Base-by-base conservation (phyloP, 2,329 filamentous ascomycete species). In the Ophiostoma perfectum region DNA sequence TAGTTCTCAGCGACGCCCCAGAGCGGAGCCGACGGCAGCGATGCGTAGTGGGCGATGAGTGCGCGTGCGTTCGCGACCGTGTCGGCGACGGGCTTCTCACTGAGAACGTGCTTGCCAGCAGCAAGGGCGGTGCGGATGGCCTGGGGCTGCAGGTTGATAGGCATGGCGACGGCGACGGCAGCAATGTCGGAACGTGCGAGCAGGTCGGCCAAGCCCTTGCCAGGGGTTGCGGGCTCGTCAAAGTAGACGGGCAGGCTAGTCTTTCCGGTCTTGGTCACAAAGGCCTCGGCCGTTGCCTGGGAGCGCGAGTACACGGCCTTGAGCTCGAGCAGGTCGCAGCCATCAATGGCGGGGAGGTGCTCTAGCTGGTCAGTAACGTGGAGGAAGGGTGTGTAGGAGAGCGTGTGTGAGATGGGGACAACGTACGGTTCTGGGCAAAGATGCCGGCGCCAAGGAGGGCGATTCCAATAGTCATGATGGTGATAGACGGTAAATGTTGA, bases 1-100 rank as follows among this genome's bases (percentile, higher is more conserved):
- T 86, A 90, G 77, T 93, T 92, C 77, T 93, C 91, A 0, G 89
- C 90, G 3, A 93, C 82, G 14, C 81, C 81, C 78, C 87, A 86
- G 5, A 82, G 83, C 11, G 79, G 78, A 69, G 27, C 66, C 67
- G 1, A 47, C 66, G 18, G 65, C 39, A 49, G 65, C 12, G 74
- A 74, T 66, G 72, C 73, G 71, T 78, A 78, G 71, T 76, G 77
- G 5, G 71, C 63, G 3, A 78, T 60, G 49, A 77, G 70, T 44
- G 69, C 70, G 45, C 71, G 72, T 11, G 74, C 73, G 11, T 70
- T 70, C 12, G 73, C 73, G 5, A 80, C 69, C 3, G 89, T 85
- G 72, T 84, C 83, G 2, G 85, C 88, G 55, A 90, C 81, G 45
- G 89, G 88, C 78, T 91, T 91, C 78, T 91, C 89, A 16, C 85